Evolutionary conservation across 306 rosid genomes (phyloP), one percentile per base, ranked within the genome.

Genomic region (Ochetophila trinervis): DNA sequence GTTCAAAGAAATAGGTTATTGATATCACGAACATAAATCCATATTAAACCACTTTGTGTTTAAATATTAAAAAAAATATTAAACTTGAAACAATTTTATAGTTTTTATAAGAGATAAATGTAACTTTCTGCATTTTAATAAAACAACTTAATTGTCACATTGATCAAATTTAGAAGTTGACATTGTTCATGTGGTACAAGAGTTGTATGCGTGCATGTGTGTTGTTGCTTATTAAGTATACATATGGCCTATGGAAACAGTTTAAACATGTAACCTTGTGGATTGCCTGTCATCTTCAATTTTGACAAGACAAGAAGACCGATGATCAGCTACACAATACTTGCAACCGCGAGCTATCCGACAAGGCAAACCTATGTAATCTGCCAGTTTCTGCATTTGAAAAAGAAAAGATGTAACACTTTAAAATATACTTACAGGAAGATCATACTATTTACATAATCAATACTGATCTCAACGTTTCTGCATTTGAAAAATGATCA

Each of bases 341-440:
- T 76, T 93, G 80, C 99, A 93, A 67, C 97, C 99, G 40, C 80
- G 92, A 61, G 99, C 99, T 59, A 93, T 93, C 68, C 99, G 96
- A 73, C 99, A 93, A 19, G 99, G 99, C 85, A 93, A 82, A 49
- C 99, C 99, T 59, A 93, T 86, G 73, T 86, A 76, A 74, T 93
- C 99, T 53, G 99, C 99, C 83, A 93, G 74, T 79, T 88, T 90
- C 99, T 93, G 90, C 87, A 76, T 57, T 62, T 50, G 52, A 30
- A 66, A 76, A 67, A 51, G n/a, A n/a, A n/a, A n/a, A 50, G 60
- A 63, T 56, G 15, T 22, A 62, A 40, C 36, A 20, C 22, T 48
- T 67, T 42, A 35, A 59, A 51, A 40, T 49, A 65, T 24, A 53
- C 59, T 44, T 30, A 24, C 17, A 22, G 24, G 30, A 55, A 24